Evolutionary conservation across 495 filamentous ascomycete species (phyloP).

Genomic region (Staphylotrichum longicolle): DNA sequence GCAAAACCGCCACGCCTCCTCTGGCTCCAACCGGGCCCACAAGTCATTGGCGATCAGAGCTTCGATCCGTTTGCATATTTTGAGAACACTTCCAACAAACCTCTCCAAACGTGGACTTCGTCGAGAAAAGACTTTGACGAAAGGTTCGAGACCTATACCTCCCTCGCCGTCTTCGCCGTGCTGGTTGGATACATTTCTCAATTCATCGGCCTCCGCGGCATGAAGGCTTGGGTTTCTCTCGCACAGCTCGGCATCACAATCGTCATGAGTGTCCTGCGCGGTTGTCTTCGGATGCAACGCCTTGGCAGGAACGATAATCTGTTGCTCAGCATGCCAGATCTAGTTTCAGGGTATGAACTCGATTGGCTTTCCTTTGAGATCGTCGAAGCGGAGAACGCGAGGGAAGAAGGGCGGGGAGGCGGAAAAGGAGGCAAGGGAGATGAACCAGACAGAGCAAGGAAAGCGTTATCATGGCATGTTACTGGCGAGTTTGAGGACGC

Average conservation of each 20-base stretch:
- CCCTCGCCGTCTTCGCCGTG: conserved; percentile 30
- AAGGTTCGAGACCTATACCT: not conserved
- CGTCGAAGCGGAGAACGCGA: too few species aligned
- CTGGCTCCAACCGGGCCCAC: not conserved
- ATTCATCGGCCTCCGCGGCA: conserved; percentile 3
- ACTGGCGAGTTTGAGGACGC: too few species aligned
- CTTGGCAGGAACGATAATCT: not conserved
- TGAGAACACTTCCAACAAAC: too few species aligned
- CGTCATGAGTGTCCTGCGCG: not conserved
- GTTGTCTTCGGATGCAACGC: not conserved
- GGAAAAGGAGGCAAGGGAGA: too few species aligned
- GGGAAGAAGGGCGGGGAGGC: too few species aligned
- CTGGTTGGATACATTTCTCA: not conserved
- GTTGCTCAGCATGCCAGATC: not conserved
- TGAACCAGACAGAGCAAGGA: too few species aligned
- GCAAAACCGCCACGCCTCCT: not conserved
- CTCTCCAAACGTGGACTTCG: too few species aligned
- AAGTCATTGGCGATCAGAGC: conserved; percentile 36
- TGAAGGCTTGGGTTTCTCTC: not conserved
- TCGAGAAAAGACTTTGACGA: not conserved
- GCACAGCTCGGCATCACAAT: not conserved
- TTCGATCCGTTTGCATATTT: not conserved
- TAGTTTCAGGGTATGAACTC: not conserved
- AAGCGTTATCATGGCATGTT: too few species aligned
- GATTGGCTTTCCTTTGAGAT: not conserved